These are phyloP conservation scores for Neoarthrinium moseri DNA, from an alignment of 2,329 filamentous ascomycete genomes.

Conservation along the genomic window DNA sequence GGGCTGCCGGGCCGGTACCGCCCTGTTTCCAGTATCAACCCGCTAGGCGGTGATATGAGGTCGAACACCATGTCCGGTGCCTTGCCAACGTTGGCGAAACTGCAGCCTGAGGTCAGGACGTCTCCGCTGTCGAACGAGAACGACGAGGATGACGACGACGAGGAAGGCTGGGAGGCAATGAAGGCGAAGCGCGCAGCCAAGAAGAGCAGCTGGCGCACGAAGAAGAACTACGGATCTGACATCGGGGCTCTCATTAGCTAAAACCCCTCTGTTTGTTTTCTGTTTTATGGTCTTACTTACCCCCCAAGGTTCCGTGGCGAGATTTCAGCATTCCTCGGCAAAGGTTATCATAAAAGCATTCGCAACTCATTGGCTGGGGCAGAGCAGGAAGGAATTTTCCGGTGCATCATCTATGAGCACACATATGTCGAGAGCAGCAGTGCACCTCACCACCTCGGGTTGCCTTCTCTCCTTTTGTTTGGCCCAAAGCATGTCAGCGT, in stretches of 20 bases:
- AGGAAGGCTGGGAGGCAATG: slow-evolving; percentile 70
- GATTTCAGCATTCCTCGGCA: slow-evolving; percentile 15
- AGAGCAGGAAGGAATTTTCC: no score
- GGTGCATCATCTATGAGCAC: no score
- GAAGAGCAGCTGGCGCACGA: slow-evolving; percentile 62
- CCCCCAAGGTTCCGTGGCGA: no score
- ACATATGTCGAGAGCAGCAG: no score
- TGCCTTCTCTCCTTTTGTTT: no score
- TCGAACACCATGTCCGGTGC: slow-evolving; percentile 44
- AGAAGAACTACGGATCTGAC: slow-evolving; percentile 52
- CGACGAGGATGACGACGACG: slow-evolving; percentile 60
- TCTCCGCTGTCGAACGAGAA: slow-evolving; percentile 37
- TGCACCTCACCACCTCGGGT: no score
- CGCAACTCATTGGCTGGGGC: no score
- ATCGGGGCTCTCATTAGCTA: slow-evolving; percentile 47
- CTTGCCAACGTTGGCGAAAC: slow-evolving; percentile 35
- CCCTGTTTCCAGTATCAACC: slow-evolving; percentile 71
- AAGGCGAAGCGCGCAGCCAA: slow-evolving; percentile 68
- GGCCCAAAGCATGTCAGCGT: no score
- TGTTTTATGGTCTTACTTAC: background rate
- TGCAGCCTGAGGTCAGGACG: slow-evolving; percentile 36
- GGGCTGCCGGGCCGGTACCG: slow-evolving; percentile 88
- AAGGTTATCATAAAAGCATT: slow-evolving; percentile 7
- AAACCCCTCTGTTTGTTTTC: slow-evolving; percentile 9
- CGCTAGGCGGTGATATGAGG: slow-evolving; percentile 30